A percentile compares a stretch with the other conserved stretches of the same genome.
These are phyloP conservation scores for Pleurotus cornucopiae DNA, from an alignment of 768 basidiomycete genomes.

Conservation along the genomic window DNA sequence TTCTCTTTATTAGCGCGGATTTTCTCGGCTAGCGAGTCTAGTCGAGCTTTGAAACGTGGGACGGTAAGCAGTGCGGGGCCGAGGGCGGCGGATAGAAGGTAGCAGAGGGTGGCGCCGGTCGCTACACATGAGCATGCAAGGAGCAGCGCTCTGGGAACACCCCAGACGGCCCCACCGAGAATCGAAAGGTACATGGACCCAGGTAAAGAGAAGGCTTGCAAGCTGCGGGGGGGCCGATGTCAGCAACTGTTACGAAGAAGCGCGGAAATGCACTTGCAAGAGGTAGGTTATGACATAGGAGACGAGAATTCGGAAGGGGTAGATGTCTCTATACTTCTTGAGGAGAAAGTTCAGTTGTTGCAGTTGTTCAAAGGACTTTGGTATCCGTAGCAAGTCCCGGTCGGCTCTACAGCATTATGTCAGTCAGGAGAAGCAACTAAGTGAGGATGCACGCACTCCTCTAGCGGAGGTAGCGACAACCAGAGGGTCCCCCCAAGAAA, in stretches of 20 bases:
- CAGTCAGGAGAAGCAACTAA: slow-evolving; percentile 5
- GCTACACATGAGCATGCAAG: slow-evolving; percentile 93
- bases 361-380: slow-evolving; percentile 84
- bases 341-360: slow-evolving; percentile 80
- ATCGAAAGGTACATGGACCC: slow-evolving; percentile 99
- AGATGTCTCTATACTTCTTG: slow-evolving; percentile 89
- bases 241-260: not conserved
- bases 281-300: slow-evolving; percentile 89
- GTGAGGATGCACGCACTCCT: slow-evolving; percentile 51
- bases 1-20: slow-evolving; percentile 78
- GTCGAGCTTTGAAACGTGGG: slow-evolving; percentile 76
- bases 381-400: slow-evolving; percentile 71
- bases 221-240: slow-evolving; percentile 36
- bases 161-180: slow-evolving; percentile 94
- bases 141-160: slow-evolving; percentile 78
- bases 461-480: slow-evolving; percentile 74
- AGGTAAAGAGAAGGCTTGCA: slow-evolving; percentile 94
- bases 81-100: slow-evolving; percentile 86
- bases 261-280: slow-evolving; percentile 58
- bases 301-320: slow-evolving; percentile 79
- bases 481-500: slow-evolving; percentile 77
- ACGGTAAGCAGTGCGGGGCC: slow-evolving; percentile 88
- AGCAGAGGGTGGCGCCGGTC: slow-evolving; percentile 87
- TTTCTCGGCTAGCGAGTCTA: slow-evolving; percentile 80
- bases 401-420: slow-evolving; percentile 51